A percentile compares a stretch with the other conserved stretches of the same genome.
These are phyloP conservation scores for Acanthamoeba castellanii DNA, from an alignment of 208 protist genomes.

Conservation along the genomic window DNA sequence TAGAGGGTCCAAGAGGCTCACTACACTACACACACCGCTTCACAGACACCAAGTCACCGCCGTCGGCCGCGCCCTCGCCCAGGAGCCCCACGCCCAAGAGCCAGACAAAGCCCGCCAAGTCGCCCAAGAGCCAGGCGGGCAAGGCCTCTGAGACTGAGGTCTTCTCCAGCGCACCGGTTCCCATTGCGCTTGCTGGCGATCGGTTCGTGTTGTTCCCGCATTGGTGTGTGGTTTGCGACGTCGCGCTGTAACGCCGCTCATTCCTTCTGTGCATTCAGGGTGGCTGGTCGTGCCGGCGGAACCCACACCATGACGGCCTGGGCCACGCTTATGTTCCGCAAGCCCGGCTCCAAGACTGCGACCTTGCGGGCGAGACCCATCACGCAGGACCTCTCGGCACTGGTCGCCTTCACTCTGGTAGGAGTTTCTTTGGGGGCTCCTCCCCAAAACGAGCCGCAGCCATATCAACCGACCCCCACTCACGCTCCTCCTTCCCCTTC, in stretches of 20 bases:
- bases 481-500: not conserved
- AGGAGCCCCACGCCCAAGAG: not conserved
- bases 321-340: constrained; percentile 7
- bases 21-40: too few species aligned
- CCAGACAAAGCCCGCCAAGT: not conserved
- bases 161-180: not conserved
- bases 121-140: not conserved
- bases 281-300: not conserved
- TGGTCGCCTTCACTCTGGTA: constrained; percentile 61
- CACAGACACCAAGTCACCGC: not conserved
- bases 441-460: too few species aligned
- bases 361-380: constrained; percentile 13
- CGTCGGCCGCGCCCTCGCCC: not conserved
- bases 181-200: not conserved
- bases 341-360: constrained; percentile 3
- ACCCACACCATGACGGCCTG: constrained; percentile 25
- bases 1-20: too few species aligned
- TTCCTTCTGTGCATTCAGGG: not conserved
- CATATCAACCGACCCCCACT: not conserved
- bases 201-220: not conserved
- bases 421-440: not conserved
- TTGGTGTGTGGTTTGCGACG: not conserved
- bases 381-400: not conserved
- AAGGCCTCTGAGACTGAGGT: not conserved
- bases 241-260: too few species aligned